Evolutionary conservation across 2,329 filamentous ascomycete genomes (phyloP).

Genomic region (Elsinoe fawcettii): DNA sequence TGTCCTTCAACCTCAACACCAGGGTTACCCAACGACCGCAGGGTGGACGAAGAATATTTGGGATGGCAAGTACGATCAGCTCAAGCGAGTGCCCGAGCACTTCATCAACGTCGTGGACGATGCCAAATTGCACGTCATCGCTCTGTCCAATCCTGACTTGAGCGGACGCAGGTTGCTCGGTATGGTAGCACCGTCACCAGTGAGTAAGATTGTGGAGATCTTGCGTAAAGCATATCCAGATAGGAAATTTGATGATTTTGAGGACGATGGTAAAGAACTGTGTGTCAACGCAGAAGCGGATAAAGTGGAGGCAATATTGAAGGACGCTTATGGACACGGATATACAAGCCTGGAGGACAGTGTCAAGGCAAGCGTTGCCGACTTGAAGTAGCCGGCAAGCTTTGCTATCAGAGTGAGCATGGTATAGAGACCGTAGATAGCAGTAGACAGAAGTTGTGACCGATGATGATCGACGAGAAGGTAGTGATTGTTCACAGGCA

Average conservation of each 20-base stretch:
- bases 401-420: no score
- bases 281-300: background rate
- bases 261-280: background rate
- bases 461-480: no score
- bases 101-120: slow-evolving; percentile 39
- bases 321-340: slow-evolving; percentile 15
- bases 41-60: slow-evolving; percentile 15
- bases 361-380: slow-evolving; percentile 13
- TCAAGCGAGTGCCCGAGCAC: slow-evolving; percentile 23
- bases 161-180: background rate
- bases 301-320: background rate
- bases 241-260: background rate
- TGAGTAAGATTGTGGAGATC: background rate
- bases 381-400: background rate
- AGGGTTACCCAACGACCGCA: slow-evolving; percentile 15
- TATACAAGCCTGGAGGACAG: slow-evolving; percentile 27
- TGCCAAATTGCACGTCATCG: slow-evolving; percentile 44
- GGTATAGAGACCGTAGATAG: no score
- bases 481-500: no score
- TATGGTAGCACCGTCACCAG: background rate
- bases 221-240: background rate
- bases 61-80: background rate
- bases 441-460: no score
- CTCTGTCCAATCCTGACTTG: slow-evolving; percentile 38
- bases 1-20: slow-evolving; percentile 13